These are phyloP conservation scores for Flaveria trinervia DNA, from an alignment of 129 eudicot genomes.

Conservation along the genomic window DNA sequence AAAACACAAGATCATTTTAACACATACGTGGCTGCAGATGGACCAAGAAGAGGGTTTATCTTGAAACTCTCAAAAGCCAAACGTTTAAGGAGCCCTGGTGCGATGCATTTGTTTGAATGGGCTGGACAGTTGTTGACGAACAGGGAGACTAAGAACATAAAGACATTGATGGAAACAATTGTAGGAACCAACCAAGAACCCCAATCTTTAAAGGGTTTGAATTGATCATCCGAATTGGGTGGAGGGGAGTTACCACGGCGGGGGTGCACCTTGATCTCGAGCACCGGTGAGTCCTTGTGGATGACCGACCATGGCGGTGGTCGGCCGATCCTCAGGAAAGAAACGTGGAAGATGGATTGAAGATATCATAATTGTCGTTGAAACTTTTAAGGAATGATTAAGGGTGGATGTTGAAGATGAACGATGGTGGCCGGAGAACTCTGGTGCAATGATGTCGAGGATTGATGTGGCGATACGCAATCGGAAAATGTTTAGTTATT, in stretches of 20 bases:
- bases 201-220: conserved; percentile 49
- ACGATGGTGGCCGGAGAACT: conserved; percentile 13
- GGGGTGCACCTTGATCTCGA: conserved; percentile 52
- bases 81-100: conserved; percentile 39
- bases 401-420: not conserved
- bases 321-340: conserved; percentile 29
- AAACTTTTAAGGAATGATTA: conserved; percentile 1
- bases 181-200: conserved; percentile 67
- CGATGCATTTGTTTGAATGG: conserved; percentile 48
- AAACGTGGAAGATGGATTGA: conserved; percentile 10
- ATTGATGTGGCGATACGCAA: not conserved
- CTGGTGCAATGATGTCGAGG: not conserved
- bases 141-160: conserved; percentile 50
- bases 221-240: conserved; percentile 23
- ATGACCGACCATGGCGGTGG: conserved; percentile 25
- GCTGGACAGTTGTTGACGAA: conserved; percentile 65
- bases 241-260: conserved; percentile 24
- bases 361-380: conserved; percentile 1
- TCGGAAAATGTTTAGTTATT: not conserved
- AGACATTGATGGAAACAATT: conserved; percentile 44
- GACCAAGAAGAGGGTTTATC: conserved; percentile 83
- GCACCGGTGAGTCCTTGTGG: conserved; percentile 40
- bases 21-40: conserved; percentile 64
- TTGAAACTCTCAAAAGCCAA: conserved; percentile 56
- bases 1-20: not conserved